These are phyloP conservation scores for Alloascoidea africana DNA, from an alignment of 805 yeast genomes.

Conservation along the genomic window DNA sequence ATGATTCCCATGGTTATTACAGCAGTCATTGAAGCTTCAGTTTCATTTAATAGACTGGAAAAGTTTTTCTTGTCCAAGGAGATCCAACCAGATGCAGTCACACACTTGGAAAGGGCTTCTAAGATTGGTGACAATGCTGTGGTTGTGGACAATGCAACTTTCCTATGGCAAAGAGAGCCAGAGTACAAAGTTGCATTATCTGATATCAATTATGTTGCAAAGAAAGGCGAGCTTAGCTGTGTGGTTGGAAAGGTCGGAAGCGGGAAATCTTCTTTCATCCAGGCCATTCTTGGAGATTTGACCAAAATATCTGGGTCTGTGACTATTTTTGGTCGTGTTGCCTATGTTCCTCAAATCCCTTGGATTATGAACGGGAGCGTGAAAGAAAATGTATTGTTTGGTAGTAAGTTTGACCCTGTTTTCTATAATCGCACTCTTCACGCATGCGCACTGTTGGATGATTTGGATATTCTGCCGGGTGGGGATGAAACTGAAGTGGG, in stretches of 20 bases:
- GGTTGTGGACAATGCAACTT: slow-evolving; percentile 19
- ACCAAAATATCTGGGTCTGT: slow-evolving; percentile 64
- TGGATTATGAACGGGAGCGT: slow-evolving; percentile 97
- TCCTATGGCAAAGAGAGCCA: slow-evolving; percentile 17
- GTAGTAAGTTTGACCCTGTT: slow-evolving; percentile 65
- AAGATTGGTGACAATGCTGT: slow-evolving; percentile 48
- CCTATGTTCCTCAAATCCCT: slow-evolving; percentile 86
- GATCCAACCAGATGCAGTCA: slow-evolving; percentile 25
- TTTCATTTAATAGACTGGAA: slow-evolving; percentile 28
- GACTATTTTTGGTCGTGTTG: slow-evolving; percentile 58
- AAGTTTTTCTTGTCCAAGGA: slow-evolving; percentile 28
- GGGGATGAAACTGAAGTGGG: slow-evolving; percentile 93
- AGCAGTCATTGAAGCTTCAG: slow-evolving; percentile 73
- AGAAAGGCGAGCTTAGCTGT: slow-evolving; percentile 69
- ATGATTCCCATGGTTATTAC: slow-evolving; percentile 86
- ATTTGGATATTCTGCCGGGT: slow-evolving; percentile 65
- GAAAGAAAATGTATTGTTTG: slow-evolving; percentile 82
- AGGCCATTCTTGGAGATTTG: slow-evolving; percentile 71
- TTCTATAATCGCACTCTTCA: slow-evolving; percentile 70
- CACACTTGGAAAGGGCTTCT: slow-evolving; percentile 9
- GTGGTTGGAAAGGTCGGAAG: slow-evolving; percentile 83
- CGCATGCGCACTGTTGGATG: slow-evolving; percentile 80
- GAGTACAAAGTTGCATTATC: slow-evolving; percentile 48
- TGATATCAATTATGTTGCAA: slow-evolving; percentile 45
- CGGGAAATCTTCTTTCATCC: slow-evolving; percentile 76